These are phyloP conservation scores for Byssothecium circinans DNA, from an alignment of 2,329 filamentous ascomycete genomes.

Conservation along the genomic window DNA sequence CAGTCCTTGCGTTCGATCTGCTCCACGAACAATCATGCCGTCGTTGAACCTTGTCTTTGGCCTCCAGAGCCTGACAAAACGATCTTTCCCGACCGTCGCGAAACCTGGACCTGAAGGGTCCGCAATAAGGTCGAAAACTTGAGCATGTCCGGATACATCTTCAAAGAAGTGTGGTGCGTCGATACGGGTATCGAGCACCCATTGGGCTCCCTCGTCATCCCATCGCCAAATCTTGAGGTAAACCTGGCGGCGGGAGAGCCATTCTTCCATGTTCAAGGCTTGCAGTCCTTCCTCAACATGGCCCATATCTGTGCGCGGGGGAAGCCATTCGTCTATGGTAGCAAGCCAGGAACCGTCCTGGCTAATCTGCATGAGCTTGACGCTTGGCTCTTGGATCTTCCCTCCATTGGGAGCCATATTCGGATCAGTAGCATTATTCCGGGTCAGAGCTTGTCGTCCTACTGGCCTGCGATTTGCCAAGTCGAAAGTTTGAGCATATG, in stretches of 20 bases:
- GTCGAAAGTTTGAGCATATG: conserved; percentile 83
- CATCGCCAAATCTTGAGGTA: conserved; percentile 89
- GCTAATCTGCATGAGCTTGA: conserved; percentile 75
- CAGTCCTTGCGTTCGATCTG: conserved; percentile 55
- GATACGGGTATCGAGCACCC: conserved; percentile 79
- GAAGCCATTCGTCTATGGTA: conserved; percentile 88
- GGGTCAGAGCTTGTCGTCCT: conserved; percentile 82
- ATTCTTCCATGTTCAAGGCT: conserved; percentile 47
- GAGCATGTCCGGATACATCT: conserved; percentile 53
- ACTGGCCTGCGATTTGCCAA: conserved; percentile 76
- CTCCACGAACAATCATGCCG: conserved; percentile 64
- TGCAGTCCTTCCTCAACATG: conserved; percentile 52
- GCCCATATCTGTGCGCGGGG: conserved; percentile 68
- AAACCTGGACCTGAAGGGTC: conserved; percentile 73
- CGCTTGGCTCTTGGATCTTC: conserved; percentile 73
- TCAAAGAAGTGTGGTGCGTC: conserved; percentile 72
- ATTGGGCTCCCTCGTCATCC: conserved; percentile 57
- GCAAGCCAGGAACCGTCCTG: conserved; percentile 85
- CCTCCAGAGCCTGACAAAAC: conserved; percentile 78
- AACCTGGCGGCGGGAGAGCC: conserved; percentile 64
- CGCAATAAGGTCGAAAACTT: conserved; percentile 72
- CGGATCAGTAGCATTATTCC: conserved; percentile 82
- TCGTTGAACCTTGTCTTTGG: conserved; percentile 69
- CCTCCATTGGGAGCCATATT: conserved; percentile 73
- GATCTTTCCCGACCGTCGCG: conserved; percentile 82